Evolutionary conservation across 2,329 filamentous ascomycete genomes (phyloP), one percentile per base, ranked within the genome.

Genomic region (Talaromyces amestolkiae): DNA sequence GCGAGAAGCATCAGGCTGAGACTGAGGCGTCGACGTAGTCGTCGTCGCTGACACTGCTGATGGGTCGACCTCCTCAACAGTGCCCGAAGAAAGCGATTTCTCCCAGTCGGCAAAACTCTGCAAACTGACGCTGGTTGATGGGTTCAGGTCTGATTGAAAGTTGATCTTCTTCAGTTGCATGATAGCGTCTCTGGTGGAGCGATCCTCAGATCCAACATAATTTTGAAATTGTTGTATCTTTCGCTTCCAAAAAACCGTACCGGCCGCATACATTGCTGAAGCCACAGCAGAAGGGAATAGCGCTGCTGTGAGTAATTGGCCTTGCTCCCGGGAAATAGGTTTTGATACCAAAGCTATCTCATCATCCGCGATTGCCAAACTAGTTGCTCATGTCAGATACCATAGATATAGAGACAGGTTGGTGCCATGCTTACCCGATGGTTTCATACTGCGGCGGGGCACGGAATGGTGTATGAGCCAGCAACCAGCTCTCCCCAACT

Each of bases 371-470:
- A 77, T 68, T 65, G 74, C 70, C 33, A 78, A 43, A 7, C 76
- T 78, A 49, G 10, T 24, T 31, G 17, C 8, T 11, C 8, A 47
- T 22, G 27, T 59, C 39, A 61, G 54, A 54, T 19, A 59, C 31
- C 19, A 47, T 41, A 24, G 13, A 15, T 64, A 4, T 27, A 58
- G n/a, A 13, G 17, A 22, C 39, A 19, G 11, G 19, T n/a, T 33
- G 43, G 61, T 64, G 68, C 35, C 13, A 37, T 9, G 72, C 81
- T 69, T 83, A 90, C 88, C 87, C 88, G 58, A 83, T 83, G 65
- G 86, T 82, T 66, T 83, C 80, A 65, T 86, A 88, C 63, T 81
- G 82, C 5, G 88, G 87, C 1, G 88, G 87, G 49, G 87, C 85
- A 41, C 77, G 78, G 51, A 77, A 75, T 0, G 88, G 88, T 68